Evolutionary conservation across 306 rosid species (phyloP).

Genomic region (Ceratonia siliqua): DNA sequence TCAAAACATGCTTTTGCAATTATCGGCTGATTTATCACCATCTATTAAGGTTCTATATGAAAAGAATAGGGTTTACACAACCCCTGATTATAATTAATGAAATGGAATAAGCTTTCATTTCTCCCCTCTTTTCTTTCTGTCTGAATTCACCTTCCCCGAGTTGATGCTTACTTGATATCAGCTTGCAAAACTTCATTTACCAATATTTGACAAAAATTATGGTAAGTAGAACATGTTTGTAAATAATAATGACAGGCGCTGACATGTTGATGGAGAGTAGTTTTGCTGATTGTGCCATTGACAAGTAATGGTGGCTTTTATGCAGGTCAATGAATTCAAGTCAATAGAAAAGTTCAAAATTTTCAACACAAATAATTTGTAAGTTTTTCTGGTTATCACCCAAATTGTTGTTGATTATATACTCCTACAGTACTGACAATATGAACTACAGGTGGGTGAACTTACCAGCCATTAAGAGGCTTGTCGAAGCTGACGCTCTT

Average conservation of each 20-base stretch:
- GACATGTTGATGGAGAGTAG: constrained; percentile 6
- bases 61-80: too few relatives aligned
- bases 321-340: constrained; percentile 92
- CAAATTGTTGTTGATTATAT: constrained; percentile 22
- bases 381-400: constrained; percentile 43
- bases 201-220: neutral
- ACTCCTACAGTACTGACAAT: constrained; percentile 35
- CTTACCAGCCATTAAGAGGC: constrained; percentile 87
- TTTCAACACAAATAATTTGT: constrained; percentile 97
- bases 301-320: constrained; percentile 37
- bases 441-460: constrained; percentile 82
- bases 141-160: too few relatives aligned
- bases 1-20: neutral
- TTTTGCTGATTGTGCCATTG: constrained; percentile 25
- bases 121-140: too few relatives aligned
- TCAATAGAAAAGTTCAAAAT: constrained; percentile 97
- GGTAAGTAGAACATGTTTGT: constrained; percentile 12
- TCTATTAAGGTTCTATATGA: too few relatives aligned
- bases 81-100: too few relatives aligned
- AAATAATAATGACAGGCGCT: constrained; percentile 23
- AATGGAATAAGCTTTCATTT: too few relatives aligned
- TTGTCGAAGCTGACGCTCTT: constrained; percentile 84
- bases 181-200: too few relatives aligned
- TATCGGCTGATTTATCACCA: neutral
- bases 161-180: neutral